Evolutionary conservation across 2,329 filamentous ascomycete species (phyloP), one percentile per base, ranked within the genome.

Genomic region (Fusarium graminum): DNA sequence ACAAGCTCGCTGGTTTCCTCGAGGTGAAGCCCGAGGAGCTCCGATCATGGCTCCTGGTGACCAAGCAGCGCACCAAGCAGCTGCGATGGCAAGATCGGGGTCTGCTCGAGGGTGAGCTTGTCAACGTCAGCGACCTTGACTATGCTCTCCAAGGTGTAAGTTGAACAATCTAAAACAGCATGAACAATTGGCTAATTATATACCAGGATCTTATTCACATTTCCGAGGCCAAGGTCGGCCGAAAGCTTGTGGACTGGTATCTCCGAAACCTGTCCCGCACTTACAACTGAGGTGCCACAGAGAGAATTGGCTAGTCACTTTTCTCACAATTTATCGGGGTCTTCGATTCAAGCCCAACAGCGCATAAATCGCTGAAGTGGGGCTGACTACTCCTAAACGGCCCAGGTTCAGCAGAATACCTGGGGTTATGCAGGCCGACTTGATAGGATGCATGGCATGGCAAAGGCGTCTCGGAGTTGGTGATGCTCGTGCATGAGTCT

Each of bases 221-320:
- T 73, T 97, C 94, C 59, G 95, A 99, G 83, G 94, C 94, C 72
- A 99, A 99, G 90, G 93, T 97, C 62, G 95, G 95, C 77, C 88
- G 95, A 74, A 96, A 95, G 83, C 85, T 99, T 75, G 94, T 99
- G 69, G 95, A 99, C 82, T 99, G 95, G 95, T 99, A 99, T 81
- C 88, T 99, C 77, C 90, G 95, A 78, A 99, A 99, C 85, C 85
- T 99, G 76, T 92, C 94, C 63, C 90, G 95, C 79, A 96, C 94
- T 59, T 99, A 99, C 85, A 97, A 80, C 75, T 80, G 74, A 69
- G 66, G 57, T 70, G 57, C 45, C 39, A 42, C 36, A 62, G 58
- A 65, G 62, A 59, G 68, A 67, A 60, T 54, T 71, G 65, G 65
- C 68, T 71, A 65, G 63, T 70, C 59, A 57, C 63, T 66, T 65